Conservation (phyloP, 257 asterid species). For the Capsicum baccatum region DNA sequence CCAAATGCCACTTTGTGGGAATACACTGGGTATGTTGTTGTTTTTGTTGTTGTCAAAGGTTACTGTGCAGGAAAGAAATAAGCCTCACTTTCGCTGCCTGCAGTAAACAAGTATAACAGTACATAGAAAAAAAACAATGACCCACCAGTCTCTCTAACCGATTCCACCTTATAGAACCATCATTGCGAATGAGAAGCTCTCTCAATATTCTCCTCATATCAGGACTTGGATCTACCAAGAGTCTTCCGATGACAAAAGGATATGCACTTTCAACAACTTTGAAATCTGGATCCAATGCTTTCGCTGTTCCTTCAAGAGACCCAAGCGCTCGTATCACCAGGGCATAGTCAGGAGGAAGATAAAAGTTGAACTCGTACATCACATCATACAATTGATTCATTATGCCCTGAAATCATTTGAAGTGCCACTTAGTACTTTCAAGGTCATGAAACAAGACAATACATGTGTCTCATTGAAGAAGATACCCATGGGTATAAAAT, state of each 20-base stretch:
- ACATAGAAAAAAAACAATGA: conserved; percentile 22
- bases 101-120: conserved; percentile 10
- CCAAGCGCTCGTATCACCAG: conserved; percentile 95
- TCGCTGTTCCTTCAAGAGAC: conserved; percentile 99
- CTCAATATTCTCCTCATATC: conserved; percentile 97
- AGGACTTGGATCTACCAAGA: conserved; percentile 86
- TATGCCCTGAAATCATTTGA: conserved; percentile 66
- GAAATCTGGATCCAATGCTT: conserved; percentile 90
- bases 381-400: conserved; percentile 84
- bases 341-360: conserved; percentile 98
- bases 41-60: background rate
- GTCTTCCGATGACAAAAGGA: conserved; percentile 94
- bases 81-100: background rate
- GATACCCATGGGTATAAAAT: background rate
- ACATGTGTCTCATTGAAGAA: background rate
- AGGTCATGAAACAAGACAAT: conserved; percentile 1
- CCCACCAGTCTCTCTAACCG: conserved; percentile 90
- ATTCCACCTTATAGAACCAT: conserved; percentile 95
- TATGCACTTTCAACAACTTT: conserved; percentile 98
- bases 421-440: background rate
- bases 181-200: conserved; percentile 86
- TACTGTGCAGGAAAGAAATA: background rate
- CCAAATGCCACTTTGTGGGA: too few relatives aligned
- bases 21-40: too few relatives aligned
- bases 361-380: conserved; percentile 92